Evolutionary conservation across 2,329 filamentous ascomycete genomes (phyloP).

Genomic region (Anisogramma anomala): DNA sequence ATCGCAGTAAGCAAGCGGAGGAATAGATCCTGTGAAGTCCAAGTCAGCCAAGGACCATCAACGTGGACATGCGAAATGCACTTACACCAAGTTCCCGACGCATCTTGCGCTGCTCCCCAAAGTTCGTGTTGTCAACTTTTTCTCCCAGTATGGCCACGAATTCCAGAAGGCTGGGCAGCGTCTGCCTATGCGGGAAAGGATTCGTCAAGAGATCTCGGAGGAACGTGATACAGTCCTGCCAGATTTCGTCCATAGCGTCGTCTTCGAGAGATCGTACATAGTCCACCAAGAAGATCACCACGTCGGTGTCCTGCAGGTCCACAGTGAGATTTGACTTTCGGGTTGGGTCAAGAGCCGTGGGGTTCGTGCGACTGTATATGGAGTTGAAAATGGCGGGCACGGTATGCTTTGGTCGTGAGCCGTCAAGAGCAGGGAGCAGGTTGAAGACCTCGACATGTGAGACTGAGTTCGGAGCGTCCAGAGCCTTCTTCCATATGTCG

Average conservation of each 20-base stretch:
- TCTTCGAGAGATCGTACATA: slow-evolving; percentile 87
- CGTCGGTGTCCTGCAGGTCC: slow-evolving; percentile 67
- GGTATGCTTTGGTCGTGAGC: slow-evolving; percentile 79
- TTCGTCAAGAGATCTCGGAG: slow-evolving; percentile 82
- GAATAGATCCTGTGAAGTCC: slow-evolving; percentile 62
- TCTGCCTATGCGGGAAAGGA: slow-evolving; percentile 88
- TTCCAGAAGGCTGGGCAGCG: slow-evolving; percentile 72
- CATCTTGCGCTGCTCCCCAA: slow-evolving; percentile 89
- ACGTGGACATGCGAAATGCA: slow-evolving; percentile 15
- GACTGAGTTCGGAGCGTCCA: slow-evolving; percentile 33
- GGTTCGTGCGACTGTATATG: slow-evolving; percentile 89
- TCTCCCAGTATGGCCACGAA: slow-evolving; percentile 84
- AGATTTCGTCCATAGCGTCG: slow-evolving; percentile 96
- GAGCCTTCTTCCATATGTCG: slow-evolving; percentile 60
- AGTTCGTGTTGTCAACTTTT: slow-evolving; percentile 96
- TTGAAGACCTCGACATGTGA: slow-evolving; percentile 62
- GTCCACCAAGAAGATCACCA: slow-evolving; percentile 80
- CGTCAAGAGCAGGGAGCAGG: slow-evolving; percentile 80
- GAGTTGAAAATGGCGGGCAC: slow-evolving; percentile 93
- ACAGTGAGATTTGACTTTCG: slow-evolving; percentile 84
- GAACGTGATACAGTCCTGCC: slow-evolving; percentile 87
- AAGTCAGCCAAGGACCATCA: slow-evolving; percentile 19
- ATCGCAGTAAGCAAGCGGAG: slow-evolving; percentile 80
- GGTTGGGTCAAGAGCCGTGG: slow-evolving; percentile 61
- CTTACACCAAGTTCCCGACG: slow-evolving; percentile 74